These are phyloP conservation scores for Fagopyrum homotropicum DNA, from an alignment of 148 eudicot genomes.

Conservation along the genomic window DNA sequence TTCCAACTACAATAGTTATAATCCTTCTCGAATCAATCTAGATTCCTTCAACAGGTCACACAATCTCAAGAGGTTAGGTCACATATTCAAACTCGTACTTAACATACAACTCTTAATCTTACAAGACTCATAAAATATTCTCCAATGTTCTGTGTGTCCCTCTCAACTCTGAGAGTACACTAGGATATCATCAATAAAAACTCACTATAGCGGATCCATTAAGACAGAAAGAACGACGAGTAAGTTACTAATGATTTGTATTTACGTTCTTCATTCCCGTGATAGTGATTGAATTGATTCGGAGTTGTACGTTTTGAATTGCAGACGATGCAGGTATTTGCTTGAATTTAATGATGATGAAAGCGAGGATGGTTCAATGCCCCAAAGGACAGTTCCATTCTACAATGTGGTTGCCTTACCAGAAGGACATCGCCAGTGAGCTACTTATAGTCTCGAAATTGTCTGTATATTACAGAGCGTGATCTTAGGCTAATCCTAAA, in stretches of 20 bases:
- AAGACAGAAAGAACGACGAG: slow-evolving; percentile 95
- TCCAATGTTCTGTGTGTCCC: no score
- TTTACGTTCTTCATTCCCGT: neutral
- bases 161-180: no score
- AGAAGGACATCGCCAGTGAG: slow-evolving; percentile 82
- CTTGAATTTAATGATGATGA: slow-evolving; percentile 95
- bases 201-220: no score
- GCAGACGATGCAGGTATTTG: slow-evolving; percentile 44
- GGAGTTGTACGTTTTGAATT: slow-evolving; percentile 2
- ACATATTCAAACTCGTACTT: no score
- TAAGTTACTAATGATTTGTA: slow-evolving; percentile 38
- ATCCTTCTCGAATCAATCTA: no score
- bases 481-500: neutral
- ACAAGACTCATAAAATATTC: no score
- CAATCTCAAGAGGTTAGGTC: no score
- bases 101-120: no score
- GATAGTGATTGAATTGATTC: neutral
- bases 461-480: neutral
- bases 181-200: no score
- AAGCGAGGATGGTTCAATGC: slow-evolving; percentile 90
- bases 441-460: neutral
- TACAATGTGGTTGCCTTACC: slow-evolving; percentile 81
- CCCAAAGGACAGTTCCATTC: slow-evolving; percentile 75
- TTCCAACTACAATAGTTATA: no score
- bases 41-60: no score